phyloP scores from a whole-genome alignment of 768 basidiomycete genomes.

The Amanita fuliginea region DNA sequence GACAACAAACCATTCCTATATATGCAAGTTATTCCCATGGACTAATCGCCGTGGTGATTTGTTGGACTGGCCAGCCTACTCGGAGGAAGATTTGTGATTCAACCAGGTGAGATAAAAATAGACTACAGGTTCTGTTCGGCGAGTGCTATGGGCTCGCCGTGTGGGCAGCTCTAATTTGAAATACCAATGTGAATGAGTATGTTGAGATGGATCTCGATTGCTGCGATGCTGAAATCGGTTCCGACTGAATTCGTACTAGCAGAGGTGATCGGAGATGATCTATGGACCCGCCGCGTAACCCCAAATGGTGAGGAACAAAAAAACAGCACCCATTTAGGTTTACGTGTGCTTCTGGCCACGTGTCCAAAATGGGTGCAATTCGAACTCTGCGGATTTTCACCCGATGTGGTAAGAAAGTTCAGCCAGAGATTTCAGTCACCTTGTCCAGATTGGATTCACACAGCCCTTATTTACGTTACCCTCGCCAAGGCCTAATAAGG shows the following conservation, averaged over 20 bases:
- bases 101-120: not conserved
- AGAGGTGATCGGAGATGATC: slow-evolving; percentile 3
- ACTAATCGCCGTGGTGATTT: not conserved
- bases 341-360: slow-evolving; percentile 7
- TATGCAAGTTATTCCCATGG: not conserved
- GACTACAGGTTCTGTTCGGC: no score
- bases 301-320: slow-evolving; percentile 3
- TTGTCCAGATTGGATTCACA: slow-evolving; percentile 4
- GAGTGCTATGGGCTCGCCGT: not conserved
- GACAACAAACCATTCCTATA: not conserved
- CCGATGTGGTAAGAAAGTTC: slow-evolving; percentile 5
- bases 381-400: slow-evolving; percentile 7
- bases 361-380: slow-evolving; percentile 7
- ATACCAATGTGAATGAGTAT: not conserved
- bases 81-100: not conserved
- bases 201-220: slow-evolving; percentile 1
- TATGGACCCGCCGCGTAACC: not conserved
- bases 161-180: not conserved
- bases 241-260: slow-evolving; percentile 3
- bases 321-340: slow-evolving; percentile 5
- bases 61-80: not conserved
- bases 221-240: slow-evolving; percentile 4
- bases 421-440: not conserved
- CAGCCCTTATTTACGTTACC: slow-evolving; percentile 4
- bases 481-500: slow-evolving; percentile 5